Conservation (phyloP, 495 filamentous ascomycete genomes). For the Cudoniella acicularis region DNA sequence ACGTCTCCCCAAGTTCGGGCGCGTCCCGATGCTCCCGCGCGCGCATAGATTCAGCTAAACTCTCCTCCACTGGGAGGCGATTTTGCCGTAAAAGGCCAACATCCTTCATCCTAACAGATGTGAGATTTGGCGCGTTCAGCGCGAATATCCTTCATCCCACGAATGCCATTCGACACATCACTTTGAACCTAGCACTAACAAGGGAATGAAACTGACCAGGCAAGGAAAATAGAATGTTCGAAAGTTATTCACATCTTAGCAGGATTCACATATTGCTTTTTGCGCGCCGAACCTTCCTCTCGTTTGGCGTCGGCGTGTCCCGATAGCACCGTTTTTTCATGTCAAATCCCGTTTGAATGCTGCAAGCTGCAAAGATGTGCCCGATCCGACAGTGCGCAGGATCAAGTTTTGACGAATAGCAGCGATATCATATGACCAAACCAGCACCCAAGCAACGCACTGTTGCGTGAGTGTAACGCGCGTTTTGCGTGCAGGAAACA, state of each 20-base stretch:
- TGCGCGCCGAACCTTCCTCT: conserved; percentile 14
- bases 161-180: too few species aligned
- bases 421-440: conserved; percentile 14
- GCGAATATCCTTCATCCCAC: too few species aligned
- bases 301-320: too few species aligned
- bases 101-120: not conserved
- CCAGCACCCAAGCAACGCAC: conserved; percentile 7
- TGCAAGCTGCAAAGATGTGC: not conserved
- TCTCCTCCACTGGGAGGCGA: too few species aligned
- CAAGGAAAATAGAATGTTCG: not conserved
- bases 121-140: too few species aligned
- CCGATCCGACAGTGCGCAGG: not conserved
- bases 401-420: not conserved
- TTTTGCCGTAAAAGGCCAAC: too few species aligned
- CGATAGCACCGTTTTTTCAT: not conserved
- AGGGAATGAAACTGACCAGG: not conserved
- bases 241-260: not conserved
- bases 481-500: not conserved
- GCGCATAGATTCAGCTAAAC: too few species aligned
- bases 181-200: not conserved
- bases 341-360: not conserved
- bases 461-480: conserved; percentile 1
- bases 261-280: conserved; percentile 12
- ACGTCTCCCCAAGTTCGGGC: too few species aligned
- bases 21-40: too few species aligned